phyloP scores from a whole-genome alignment of 1,284 basidiomycete species.

The Puccinia coronata region DNA sequence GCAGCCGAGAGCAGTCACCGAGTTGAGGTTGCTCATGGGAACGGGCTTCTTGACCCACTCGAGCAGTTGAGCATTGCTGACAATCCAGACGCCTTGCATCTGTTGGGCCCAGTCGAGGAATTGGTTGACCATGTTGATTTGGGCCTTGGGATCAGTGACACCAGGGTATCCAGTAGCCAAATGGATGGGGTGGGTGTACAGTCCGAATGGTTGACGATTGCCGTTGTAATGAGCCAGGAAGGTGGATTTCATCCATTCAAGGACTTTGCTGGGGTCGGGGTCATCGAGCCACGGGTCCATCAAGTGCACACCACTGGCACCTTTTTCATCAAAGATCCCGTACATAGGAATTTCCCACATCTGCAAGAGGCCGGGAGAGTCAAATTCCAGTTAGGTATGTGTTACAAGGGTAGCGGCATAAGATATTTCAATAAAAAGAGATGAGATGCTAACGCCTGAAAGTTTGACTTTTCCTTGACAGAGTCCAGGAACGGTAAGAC shows the following conservation, averaged over 20 bases:
- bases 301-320: slow-evolving; percentile 66
- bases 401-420: no score
- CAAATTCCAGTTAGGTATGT: not conserved
- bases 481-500: slow-evolving; percentile 64
- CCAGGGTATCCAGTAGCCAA: slow-evolving; percentile 69
- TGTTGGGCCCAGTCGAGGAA: slow-evolving; percentile 80
- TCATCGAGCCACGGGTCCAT: slow-evolving; percentile 78
- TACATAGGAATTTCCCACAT: slow-evolving; percentile 82
- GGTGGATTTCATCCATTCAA: slow-evolving; percentile 73
- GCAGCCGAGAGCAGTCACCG: slow-evolving; percentile 66
- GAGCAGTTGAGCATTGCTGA: slow-evolving; percentile 72
- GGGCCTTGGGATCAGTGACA: slow-evolving; percentile 63
- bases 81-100: slow-evolving; percentile 74
- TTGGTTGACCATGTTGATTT: slow-evolving; percentile 72
- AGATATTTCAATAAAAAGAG: slow-evolving; percentile 53
- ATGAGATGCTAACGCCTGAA: slow-evolving; percentile 63
- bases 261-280: slow-evolving; percentile 65
- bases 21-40: slow-evolving; percentile 66
- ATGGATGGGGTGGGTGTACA: slow-evolving; percentile 81
- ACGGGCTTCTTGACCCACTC: slow-evolving; percentile 74
- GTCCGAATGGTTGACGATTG: slow-evolving; percentile 75
- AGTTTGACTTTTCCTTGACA: slow-evolving; percentile 74
- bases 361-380: not conserved
- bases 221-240: slow-evolving; percentile 70
- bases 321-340: slow-evolving; percentile 70